Evolutionary conservation across 1,139 yeast genomes (phyloP), one percentile per base, ranked within the genome.

Genomic region (Kodamaea ohmeri): DNA sequence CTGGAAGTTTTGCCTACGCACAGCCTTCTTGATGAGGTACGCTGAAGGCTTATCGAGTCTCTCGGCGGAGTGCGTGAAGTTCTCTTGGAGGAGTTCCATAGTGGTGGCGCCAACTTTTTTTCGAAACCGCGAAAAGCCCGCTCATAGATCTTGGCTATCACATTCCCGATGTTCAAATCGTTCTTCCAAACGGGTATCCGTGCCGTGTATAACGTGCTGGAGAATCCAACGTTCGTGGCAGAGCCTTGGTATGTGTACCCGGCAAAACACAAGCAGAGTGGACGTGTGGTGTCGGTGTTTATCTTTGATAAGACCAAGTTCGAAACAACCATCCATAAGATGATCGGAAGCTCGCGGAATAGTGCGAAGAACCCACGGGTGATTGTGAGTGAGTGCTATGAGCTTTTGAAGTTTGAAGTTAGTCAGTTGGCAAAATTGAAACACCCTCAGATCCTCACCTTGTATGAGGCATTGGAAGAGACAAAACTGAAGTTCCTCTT

Each of bases 181-280:
- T 59, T 63, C 25, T 71, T 77, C 49, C 75, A 77, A 51, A 60
- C 81, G 8, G 92, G 92, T 1, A 87, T 89, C 41, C 76, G 84
- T 50, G 80, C 88, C 17, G 72, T 74, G 34, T 92, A 90, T 57
- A 70, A 80, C 27, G 80, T 87, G 30, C 82, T 89, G 49, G 75
- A 80, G 5, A 80, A 85, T 44, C 84, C 95, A 0, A 65, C 86
- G 6, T 87, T 90, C 56, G 70, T 71, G 2, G 73, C 84, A 5
- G 95, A 88, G 22, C 88, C 95, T 13, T 92, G 97, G 97, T 61
- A 79, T 8, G 78, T 92, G 0, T 87, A 79, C 50, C 88, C 92
- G 2, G 97, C 95, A 20, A 85, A 83, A 51, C 56, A 52, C 40
- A 80, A 80, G 47, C 64, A 76, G 12, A 64, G 71, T 2, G 80